Evolutionary conservation across 495 filamentous ascomycete species (phyloP).

Genomic region (Hyaloscypha finlandica): DNA sequence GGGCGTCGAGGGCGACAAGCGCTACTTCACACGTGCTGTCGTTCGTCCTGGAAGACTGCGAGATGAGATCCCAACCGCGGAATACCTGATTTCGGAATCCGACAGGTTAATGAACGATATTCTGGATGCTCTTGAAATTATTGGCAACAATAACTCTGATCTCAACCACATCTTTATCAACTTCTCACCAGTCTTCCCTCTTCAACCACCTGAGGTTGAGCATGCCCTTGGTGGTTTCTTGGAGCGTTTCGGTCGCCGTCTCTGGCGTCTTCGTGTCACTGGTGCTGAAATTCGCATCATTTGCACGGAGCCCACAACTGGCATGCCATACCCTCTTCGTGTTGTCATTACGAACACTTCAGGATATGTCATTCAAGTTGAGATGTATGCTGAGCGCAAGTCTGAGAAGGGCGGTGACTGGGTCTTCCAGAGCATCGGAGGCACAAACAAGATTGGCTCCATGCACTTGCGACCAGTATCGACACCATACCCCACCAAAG

Average conservation of each 20-base stretch:
- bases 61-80: constrained; percentile 94
- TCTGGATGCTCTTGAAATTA: constrained; percentile 94
- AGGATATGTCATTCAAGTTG: constrained; percentile 97
- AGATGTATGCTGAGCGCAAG: constrained; percentile 96
- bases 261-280: constrained; percentile 95
- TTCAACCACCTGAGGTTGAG: constrained; percentile 88
- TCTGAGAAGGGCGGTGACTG: constrained; percentile 92
- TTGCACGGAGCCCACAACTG: constrained; percentile 85
- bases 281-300: constrained; percentile 98
- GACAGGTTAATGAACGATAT: constrained; percentile 97
- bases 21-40: constrained; percentile 95
- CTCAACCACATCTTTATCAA: constrained; percentile 99
- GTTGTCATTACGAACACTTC: constrained; percentile 98
- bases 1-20: constrained; percentile 90
- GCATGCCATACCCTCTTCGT: constrained; percentile 87
- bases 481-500: constrained; percentile 95
- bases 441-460: constrained; percentile 88
- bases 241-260: constrained; percentile 91
- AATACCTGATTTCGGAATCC: constrained; percentile 97
- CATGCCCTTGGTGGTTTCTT: constrained; percentile 93
- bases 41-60: constrained; percentile 90
- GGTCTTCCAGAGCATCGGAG: constrained; percentile 97
- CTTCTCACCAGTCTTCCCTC: constrained; percentile 93
- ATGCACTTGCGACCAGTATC: constrained; percentile 92
- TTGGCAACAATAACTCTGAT: constrained; percentile 98